phyloP scores from a whole-genome alignment of 164 flowering plant genomes.

The Sextonia rubra region DNA sequence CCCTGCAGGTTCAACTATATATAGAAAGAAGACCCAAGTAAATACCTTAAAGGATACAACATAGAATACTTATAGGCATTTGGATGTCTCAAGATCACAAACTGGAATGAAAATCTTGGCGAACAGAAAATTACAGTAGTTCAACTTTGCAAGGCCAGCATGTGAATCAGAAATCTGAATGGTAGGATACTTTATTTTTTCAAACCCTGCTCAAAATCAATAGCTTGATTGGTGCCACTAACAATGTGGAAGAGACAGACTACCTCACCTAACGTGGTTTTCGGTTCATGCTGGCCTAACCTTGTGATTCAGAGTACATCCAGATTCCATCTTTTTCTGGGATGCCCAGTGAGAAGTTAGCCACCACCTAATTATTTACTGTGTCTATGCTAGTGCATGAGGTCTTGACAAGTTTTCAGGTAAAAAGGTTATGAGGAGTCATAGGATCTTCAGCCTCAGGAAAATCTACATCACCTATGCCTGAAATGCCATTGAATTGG shows the following conservation, averaged over 20 bases:
- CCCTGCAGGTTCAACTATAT: conserved; percentile 15
- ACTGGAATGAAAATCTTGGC: background rate
- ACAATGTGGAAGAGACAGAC: background rate
- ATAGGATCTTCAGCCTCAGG: background rate
- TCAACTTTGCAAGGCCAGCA: background rate
- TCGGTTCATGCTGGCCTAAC: background rate
- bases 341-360: background rate
- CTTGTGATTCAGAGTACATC: background rate
- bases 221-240: no score
- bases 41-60: background rate
- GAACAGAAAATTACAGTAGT: background rate
- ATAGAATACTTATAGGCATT: background rate
- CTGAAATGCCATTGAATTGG: background rate
- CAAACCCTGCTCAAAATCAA: no score
- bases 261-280: background rate
- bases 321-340: background rate
- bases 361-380: background rate
- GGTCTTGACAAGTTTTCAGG: background rate
- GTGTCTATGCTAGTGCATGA: background rate
- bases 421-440: background rate
- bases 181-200: background rate
- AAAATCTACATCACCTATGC: background rate
- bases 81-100: background rate
- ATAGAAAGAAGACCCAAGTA: conserved; percentile 9
- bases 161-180: background rate